A percentile compares a stretch with the other conserved stretches of the same genome.
Evolutionary conservation across 805 yeast species (phyloP).

Genomic region (Ogataea pignaliae): DNA sequence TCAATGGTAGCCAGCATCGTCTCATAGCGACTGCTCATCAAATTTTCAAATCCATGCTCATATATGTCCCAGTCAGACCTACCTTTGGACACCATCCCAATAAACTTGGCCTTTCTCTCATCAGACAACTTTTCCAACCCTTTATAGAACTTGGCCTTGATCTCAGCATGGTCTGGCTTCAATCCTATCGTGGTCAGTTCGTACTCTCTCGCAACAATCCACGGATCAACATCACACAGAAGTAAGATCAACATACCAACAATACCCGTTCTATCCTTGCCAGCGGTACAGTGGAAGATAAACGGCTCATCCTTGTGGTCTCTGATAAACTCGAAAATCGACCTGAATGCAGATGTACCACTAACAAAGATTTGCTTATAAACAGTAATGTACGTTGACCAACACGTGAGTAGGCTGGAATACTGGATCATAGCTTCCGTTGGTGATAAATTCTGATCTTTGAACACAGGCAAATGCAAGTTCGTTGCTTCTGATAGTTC

Average conservation of each 20-base stretch:
- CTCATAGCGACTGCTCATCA: conserved; percentile 62
- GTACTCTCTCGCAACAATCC: conserved; percentile 68
- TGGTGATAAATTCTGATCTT: conserved; percentile 57
- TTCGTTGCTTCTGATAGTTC: conserved; percentile 42
- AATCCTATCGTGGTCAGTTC: conserved; percentile 70
- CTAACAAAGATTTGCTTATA: conserved; percentile 52
- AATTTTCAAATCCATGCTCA: conserved; percentile 52
- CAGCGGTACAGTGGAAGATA: conserved; percentile 77
- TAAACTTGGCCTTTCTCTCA: conserved; percentile 19
- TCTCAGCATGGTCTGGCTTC: conserved; percentile 39
- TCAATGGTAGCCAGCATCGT: conserved; percentile 64
- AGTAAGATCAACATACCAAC: conserved; percentile 62
- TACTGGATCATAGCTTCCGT: conserved; percentile 55
- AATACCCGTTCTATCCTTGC: conserved; percentile 83
- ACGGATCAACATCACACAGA: conserved; percentile 60
- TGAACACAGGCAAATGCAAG: conserved; percentile 51
- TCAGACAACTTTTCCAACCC: conserved; percentile 22
- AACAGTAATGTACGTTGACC: conserved; percentile 59
- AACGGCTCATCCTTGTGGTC: conserved; percentile 50
- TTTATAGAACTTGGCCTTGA: conserved; percentile 33
- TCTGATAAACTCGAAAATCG: conserved; percentile 50
- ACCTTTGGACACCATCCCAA: conserved; percentile 30
- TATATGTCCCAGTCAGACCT: conserved; percentile 39
- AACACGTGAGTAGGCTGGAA: conserved; percentile 49
- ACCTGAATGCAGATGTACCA: conserved; percentile 45